A percentile compares a stretch with the other conserved stretches of the same genome.
These are phyloP conservation scores for Thalassiosira livingstoniorum DNA, from an alignment of 352 stramenopile genomes.

Conservation along the genomic window DNA sequence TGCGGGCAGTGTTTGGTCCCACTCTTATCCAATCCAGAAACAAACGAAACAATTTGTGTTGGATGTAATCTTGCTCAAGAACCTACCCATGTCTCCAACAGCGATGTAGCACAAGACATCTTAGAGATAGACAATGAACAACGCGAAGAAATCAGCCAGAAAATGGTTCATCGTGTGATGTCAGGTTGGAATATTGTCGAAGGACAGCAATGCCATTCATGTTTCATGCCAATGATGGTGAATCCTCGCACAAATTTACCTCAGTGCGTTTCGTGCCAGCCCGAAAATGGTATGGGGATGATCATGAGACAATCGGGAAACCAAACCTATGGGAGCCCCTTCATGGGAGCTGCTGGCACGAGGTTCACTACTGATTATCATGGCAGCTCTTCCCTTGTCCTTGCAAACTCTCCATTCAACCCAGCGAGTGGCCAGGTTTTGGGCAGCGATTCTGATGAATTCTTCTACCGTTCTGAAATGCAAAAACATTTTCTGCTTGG, in stretches of 20 bases:
- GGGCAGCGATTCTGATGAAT: no score
- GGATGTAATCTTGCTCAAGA: background rate
- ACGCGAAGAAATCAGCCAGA: background rate
- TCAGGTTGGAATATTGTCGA: background rate
- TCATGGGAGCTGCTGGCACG: no score
- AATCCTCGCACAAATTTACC: background rate
- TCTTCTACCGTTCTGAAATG: no score
- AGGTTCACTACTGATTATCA: no score
- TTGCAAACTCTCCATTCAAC: no score
- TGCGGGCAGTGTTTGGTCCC: slow-evolving; percentile 3
- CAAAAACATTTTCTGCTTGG: no score
- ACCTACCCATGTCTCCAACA: background rate
- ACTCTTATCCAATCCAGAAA: background rate
- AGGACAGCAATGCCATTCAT: background rate
- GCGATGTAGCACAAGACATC: background rate
- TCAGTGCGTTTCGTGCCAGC: no score
- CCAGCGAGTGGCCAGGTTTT: no score
- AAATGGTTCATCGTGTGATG: slow-evolving; percentile 1
- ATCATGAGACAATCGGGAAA: no score
- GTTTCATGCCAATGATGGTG: background rate
- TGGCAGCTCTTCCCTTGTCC: no score
- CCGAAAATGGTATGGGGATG: no score
- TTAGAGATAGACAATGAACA: background rate
- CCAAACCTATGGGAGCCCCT: no score
- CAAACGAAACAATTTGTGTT: slow-evolving; percentile 1